phyloP scores from a whole-genome alignment of 371 early-diverging fungal genomes.

The Apophysomyces variabilis region DNA sequence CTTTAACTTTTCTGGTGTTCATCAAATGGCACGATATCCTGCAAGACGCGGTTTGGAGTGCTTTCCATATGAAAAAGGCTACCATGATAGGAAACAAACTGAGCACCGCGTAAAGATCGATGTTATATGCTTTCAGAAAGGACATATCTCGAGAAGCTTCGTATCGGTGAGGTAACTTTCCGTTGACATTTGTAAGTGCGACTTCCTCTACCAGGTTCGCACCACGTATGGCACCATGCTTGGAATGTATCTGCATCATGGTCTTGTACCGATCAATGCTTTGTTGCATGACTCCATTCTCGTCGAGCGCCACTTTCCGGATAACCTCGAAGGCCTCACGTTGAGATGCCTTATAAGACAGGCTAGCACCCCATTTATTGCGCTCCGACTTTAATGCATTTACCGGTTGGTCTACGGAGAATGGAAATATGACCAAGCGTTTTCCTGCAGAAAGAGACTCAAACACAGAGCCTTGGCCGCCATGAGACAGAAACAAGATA shows the following conservation, averaged over 20 bases:
- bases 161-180: constrained; percentile 16
- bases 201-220: constrained; percentile 36
- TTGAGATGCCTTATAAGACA: neutral
- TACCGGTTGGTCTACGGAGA: constrained; percentile 40
- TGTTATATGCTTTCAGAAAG: constrained; percentile 30
- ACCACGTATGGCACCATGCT: constrained; percentile 17
- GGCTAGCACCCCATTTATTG: neutral
- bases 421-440: constrained; percentile 34
- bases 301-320: constrained; percentile 7
- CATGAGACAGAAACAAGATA: constrained; percentile 43
- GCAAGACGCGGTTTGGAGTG: too few species aligned
- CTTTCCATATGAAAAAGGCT: too few species aligned
- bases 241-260: constrained; percentile 25
- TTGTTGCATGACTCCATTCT: constrained; percentile 6
- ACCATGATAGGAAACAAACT: too few species aligned
- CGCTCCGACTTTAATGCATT: constrained; percentile 16
- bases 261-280: constrained; percentile 17
- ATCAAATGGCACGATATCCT: too few species aligned
- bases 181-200: constrained; percentile 16
- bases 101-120: constrained; percentile 23
- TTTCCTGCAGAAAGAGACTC: constrained; percentile 39
- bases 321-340: neutral
- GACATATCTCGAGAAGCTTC: constrained; percentile 28
- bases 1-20: too few species aligned
- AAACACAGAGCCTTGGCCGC: constrained; percentile 39